A percentile compares a stretch with the other conserved stretches of the same genome.
These are phyloP conservation scores for Flaveria trinervia DNA, from an alignment of 129 eudicot genomes.

Conservation along the genomic window DNA sequence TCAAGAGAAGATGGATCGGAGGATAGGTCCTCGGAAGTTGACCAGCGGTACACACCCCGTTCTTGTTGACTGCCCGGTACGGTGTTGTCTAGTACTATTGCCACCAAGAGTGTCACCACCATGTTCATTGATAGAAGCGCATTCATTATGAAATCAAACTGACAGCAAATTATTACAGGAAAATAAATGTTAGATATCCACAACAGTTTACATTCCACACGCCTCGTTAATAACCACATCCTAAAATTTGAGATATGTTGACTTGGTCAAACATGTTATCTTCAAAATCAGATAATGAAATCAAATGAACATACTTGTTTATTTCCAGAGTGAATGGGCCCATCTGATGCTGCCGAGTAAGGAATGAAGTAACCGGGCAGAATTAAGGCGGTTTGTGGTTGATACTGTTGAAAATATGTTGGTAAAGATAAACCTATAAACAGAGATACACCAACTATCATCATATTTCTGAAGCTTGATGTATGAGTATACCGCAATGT, in stretches of 20 bases:
- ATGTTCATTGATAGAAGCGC: slow-evolving; percentile 82
- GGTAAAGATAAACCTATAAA: slow-evolving; percentile 89
- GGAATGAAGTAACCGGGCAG: slow-evolving; percentile 82
- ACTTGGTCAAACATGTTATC: not conserved
- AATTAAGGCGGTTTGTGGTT: slow-evolving; percentile 59
- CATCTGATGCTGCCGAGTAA: slow-evolving; percentile 88
- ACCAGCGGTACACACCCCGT: slow-evolving; percentile 83
- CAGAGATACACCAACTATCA: slow-evolving; percentile 81
- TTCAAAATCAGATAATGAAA: not conserved
- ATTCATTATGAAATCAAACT: slow-evolving; percentile 80
- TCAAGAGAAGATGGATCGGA: slow-evolving; percentile 60
- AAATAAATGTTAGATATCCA: slow-evolving; percentile 1
- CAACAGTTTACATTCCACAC: not conserved
- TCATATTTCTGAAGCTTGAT: slow-evolving; percentile 67
- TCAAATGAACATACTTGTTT: slow-evolving; percentile 42
- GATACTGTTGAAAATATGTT: slow-evolving; percentile 84
- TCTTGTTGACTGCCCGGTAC: slow-evolving; percentile 75
- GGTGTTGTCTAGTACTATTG: slow-evolving; percentile 79
- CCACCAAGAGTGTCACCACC: slow-evolving; percentile 86
- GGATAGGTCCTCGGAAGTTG: slow-evolving; percentile 59
- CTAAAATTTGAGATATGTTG: not conserved
- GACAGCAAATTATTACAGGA: slow-evolving; percentile 17
- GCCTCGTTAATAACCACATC: not conserved
- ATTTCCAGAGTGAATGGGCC: slow-evolving; percentile 71
- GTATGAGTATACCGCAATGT: slow-evolving; percentile 70